Evolutionary conservation across 2,329 filamentous ascomycete genomes (phyloP).

Genomic region (Lecanicillium sp.): DNA sequence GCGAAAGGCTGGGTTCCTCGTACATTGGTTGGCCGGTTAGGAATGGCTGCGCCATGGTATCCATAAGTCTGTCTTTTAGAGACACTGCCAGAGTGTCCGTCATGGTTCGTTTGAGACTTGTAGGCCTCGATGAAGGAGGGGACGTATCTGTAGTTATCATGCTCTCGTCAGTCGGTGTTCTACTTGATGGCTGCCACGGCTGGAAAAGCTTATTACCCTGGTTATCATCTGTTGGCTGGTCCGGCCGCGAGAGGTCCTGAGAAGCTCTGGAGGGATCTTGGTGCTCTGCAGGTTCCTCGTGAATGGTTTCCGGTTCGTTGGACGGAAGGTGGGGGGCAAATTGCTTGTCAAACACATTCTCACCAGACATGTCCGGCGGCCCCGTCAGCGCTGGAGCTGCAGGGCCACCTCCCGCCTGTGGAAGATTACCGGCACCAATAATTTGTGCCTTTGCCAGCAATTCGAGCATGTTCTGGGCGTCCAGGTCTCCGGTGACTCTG

Average conservation of each 20-base stretch:
- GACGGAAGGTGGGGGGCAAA: constrained; percentile 54
- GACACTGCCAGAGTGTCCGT: constrained; percentile 73
- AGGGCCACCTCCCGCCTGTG: constrained; percentile 35
- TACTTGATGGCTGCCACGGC: constrained; percentile 36
- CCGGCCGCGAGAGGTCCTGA: constrained; percentile 12
- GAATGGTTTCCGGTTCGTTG: constrained; percentile 33
- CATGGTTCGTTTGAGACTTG: constrained; percentile 74
- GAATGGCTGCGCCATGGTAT: constrained; percentile 79
- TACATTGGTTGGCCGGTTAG: constrained; percentile 34
- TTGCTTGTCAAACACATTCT: constrained; percentile 79
- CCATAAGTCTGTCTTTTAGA: constrained; percentile 75
- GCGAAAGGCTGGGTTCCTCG: constrained; percentile 33
- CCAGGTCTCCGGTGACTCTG: constrained; percentile 71
- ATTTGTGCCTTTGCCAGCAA: constrained; percentile 75
- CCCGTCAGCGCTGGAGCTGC: constrained; percentile 63
- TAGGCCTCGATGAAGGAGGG: constrained; percentile 51
- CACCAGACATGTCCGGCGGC: constrained; percentile 62
- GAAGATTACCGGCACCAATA: constrained; percentile 59
- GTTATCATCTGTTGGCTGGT: constrained; percentile 13
- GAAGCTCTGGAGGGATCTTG: background rate
- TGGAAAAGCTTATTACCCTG: constrained; percentile 22
- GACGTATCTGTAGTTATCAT: constrained; percentile 38
- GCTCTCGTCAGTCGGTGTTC: constrained; percentile 49
- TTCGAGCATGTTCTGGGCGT: constrained; percentile 87
- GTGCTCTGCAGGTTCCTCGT: constrained; percentile 12